Conservation (phyloP, 805 yeast genomes). For the Spathaspora gorwiae region DNA sequence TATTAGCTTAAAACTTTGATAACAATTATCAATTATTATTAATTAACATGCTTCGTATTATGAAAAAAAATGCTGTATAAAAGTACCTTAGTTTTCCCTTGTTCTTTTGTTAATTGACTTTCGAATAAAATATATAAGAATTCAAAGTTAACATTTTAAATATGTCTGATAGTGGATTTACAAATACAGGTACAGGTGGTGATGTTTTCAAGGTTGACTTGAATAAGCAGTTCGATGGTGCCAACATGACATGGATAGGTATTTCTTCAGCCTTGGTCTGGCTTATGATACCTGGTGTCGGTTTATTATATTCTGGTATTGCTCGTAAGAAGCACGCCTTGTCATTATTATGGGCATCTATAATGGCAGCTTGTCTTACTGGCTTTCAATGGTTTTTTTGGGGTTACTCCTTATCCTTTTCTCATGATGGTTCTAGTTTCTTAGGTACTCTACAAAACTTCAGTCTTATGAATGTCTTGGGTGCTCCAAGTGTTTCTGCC, state of each 20-base stretch:
- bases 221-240: conserved; percentile 64
- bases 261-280: conserved; percentile 78
- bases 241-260: conserved; percentile 84
- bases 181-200: conserved; percentile 74
- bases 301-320: conserved; percentile 86
- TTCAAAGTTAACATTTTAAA: not conserved
- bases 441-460: conserved; percentile 81
- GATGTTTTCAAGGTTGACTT: conserved; percentile 69
- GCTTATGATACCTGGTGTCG: conserved; percentile 97
- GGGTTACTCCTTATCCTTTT: conserved; percentile 90
- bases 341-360: conserved; percentile 87
- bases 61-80: no score
- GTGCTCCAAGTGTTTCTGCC: conserved; percentile 64
- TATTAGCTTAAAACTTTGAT: no score
- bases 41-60: no score
- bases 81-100: no score
- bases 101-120: no score
- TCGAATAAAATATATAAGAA: no score
- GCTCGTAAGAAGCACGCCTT: conserved; percentile 95
- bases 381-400: conserved; percentile 97
- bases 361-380: conserved; percentile 80
- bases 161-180: conserved; percentile 20
- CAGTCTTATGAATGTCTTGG: conserved; percentile 75
- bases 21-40: no score
- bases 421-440: conserved; percentile 59